These are phyloP conservation scores for Tothia fuscella DNA, from an alignment of 2,329 filamentous ascomycete species.

Conservation along the genomic window DNA sequence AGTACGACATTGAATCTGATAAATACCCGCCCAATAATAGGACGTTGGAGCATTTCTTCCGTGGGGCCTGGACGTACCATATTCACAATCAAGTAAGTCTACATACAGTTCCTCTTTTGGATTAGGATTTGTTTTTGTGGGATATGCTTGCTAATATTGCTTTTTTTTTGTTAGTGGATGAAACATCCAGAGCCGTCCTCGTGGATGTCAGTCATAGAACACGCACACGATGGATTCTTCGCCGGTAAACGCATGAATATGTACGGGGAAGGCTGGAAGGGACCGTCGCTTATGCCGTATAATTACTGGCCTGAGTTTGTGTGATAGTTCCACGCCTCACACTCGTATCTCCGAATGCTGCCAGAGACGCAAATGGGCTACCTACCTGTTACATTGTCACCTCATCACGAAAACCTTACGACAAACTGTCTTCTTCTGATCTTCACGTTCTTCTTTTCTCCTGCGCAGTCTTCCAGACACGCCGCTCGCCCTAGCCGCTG, in stretches of 20 bases:
- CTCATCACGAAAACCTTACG: too few relatives aligned
- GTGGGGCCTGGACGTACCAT: slow-evolving; percentile 45
- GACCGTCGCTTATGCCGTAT: slow-evolving; percentile 35
- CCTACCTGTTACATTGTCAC: too few relatives aligned
- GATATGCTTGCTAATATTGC: not conserved
- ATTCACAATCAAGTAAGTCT: slow-evolving; percentile 43
- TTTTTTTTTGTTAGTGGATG: slow-evolving; percentile 31
- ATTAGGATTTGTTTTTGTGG: not conserved
- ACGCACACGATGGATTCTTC: slow-evolving; percentile 44
- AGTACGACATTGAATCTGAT: slow-evolving; percentile 38
- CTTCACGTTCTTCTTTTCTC: too few relatives aligned
- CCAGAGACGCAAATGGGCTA: too few relatives aligned
- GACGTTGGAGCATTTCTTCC: slow-evolving; percentile 44
- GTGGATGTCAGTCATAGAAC: slow-evolving; percentile 42
- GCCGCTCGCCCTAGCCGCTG: too few relatives aligned
- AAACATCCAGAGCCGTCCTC: slow-evolving; percentile 45
- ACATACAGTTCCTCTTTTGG: not conserved
- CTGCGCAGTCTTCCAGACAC: too few relatives aligned
- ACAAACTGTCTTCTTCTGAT: too few relatives aligned
- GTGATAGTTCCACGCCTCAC: too few relatives aligned
- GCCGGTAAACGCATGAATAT: slow-evolving; percentile 36
- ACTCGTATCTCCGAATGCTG: too few relatives aligned
- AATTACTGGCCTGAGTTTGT: slow-evolving; percentile 40
- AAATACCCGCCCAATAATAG: slow-evolving; percentile 44
- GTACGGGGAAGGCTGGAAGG: slow-evolving; percentile 43